These are phyloP conservation scores for Prunella vulgaris DNA, from an alignment of 257 asterid genomes.

Conservation along the genomic window DNA sequence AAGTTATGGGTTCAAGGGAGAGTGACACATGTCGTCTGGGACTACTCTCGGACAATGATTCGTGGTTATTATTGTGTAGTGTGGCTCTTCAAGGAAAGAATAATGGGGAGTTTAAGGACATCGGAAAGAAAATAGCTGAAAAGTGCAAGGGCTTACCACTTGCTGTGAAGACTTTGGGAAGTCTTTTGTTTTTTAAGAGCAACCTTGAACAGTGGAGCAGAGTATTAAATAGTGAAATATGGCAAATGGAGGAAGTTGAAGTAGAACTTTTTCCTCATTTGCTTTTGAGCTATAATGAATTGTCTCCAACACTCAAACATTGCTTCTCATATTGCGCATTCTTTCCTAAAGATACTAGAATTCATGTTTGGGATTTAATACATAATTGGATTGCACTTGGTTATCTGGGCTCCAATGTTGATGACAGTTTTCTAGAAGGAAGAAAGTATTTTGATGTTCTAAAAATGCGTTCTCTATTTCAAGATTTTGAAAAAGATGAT, in stretches of 20 bases:
- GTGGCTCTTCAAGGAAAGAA: not conserved
- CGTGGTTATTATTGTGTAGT: not conserved
- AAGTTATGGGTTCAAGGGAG: not conserved
- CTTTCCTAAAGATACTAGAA: not conserved
- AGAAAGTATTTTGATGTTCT: no score
- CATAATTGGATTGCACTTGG: not conserved
- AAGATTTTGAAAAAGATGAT: not conserved
- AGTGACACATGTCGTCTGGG: not conserved
- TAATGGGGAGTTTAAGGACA: not conserved
- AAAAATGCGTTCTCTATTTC: not conserved
- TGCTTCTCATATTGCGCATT: not conserved
- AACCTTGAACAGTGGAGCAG: not conserved
- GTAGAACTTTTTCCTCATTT: not conserved
- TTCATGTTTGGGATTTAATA: not conserved
- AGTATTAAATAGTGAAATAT: not conserved
- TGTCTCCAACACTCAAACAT: not conserved
- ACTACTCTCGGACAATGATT: not conserved
- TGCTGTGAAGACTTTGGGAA: not conserved
- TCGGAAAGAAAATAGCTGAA: not conserved
- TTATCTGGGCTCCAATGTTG: not conserved
- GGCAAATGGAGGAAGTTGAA: not conserved
- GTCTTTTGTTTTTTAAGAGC: not conserved
- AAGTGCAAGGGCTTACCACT: not conserved
- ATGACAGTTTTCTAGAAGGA: no score
- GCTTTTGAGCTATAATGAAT: not conserved